A percentile compares a stretch with the other conserved stretches of the same genome.
Evolutionary conservation across 2,329 filamentous ascomycete genomes (phyloP).

Genomic region (Aspergillus chevalieri): DNA sequence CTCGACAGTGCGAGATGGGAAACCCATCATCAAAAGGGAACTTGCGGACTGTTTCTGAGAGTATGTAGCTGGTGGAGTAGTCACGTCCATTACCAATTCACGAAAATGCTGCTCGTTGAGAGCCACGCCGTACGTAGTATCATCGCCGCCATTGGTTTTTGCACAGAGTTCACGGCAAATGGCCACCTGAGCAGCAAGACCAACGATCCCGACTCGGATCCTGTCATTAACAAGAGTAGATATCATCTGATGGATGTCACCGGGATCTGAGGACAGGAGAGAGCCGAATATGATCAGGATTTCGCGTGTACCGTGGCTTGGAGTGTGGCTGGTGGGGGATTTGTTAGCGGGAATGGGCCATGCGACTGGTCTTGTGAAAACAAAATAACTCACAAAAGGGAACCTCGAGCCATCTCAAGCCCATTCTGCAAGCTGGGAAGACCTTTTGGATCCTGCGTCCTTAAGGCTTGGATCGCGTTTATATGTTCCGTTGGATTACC

Average conservation of each 20-base stretch:
- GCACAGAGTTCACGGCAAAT: slow-evolving; percentile 85
- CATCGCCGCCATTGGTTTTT: slow-evolving; percentile 77
- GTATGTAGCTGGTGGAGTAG: slow-evolving; percentile 80
- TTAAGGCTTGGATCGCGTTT: slow-evolving; percentile 63
- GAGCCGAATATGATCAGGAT: slow-evolving; percentile 89
- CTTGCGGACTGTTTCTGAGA: slow-evolving; percentile 47
- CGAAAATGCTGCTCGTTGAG: slow-evolving; percentile 82
- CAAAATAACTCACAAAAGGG: slow-evolving; percentile 61
- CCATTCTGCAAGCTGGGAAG: slow-evolving; percentile 86
- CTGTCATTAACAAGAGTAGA: slow-evolving; percentile 69
- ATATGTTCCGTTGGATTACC: slow-evolving; percentile 89
- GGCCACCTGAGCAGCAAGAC: slow-evolving; percentile 82
- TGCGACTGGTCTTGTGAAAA: not conserved
- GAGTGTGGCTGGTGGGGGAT: slow-evolving; percentile 61
- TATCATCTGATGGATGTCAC: slow-evolving; percentile 91
- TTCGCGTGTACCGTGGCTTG: slow-evolving; percentile 87
- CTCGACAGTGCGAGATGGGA: slow-evolving; percentile 78
- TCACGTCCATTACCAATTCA: slow-evolving; percentile 80
- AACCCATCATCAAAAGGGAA: slow-evolving; percentile 90
- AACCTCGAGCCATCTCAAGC: slow-evolving; percentile 87
- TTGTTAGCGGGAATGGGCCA: not conserved
- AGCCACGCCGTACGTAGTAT: slow-evolving; percentile 68
- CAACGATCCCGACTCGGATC: slow-evolving; percentile 83
- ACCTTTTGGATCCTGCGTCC: slow-evolving; percentile 63
- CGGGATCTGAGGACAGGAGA: slow-evolving; percentile 81